phyloP scores from a whole-genome alignment of 208 protist genomes.

The Crithidia bombi region DNA sequence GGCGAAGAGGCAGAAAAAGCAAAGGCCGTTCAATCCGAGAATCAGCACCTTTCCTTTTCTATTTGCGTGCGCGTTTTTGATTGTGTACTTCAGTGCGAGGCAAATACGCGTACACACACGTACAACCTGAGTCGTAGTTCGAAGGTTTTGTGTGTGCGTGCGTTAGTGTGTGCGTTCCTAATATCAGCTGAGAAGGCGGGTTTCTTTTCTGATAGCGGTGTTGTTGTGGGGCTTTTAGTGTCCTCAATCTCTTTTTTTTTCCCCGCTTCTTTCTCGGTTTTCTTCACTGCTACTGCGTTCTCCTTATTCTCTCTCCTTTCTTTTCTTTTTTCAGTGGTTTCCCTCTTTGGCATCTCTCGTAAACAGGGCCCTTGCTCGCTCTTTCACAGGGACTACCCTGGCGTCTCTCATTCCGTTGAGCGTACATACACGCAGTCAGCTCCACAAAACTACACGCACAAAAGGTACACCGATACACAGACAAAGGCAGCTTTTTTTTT shows the following conservation, averaged over 20 bases:
- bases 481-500: no score
- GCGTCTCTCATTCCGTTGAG: no score
- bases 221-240: background rate
- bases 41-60: no score
- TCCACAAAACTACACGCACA: no score
- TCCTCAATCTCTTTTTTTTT: constrained; percentile 19
- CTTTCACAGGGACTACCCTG: background rate
- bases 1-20: no score
- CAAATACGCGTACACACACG: no score
- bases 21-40: no score
- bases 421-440: no score
- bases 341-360: background rate
- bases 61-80: no score
- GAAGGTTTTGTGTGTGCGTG: background rate
- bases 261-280: background rate
- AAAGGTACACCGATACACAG: no score
- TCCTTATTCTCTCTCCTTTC: background rate
- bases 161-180: background rate
- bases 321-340: constrained; percentile 6
- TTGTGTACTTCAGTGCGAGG: no score
- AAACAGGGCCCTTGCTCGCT: background rate
- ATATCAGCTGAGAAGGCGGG: background rate
- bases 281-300: background rate
- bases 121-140: background rate
- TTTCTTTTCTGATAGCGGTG: background rate